These are phyloP conservation scores for Ceratobasidium sp. DNA, from an alignment of 1,284 basidiomycete genomes.

Conservation along the genomic window DNA sequence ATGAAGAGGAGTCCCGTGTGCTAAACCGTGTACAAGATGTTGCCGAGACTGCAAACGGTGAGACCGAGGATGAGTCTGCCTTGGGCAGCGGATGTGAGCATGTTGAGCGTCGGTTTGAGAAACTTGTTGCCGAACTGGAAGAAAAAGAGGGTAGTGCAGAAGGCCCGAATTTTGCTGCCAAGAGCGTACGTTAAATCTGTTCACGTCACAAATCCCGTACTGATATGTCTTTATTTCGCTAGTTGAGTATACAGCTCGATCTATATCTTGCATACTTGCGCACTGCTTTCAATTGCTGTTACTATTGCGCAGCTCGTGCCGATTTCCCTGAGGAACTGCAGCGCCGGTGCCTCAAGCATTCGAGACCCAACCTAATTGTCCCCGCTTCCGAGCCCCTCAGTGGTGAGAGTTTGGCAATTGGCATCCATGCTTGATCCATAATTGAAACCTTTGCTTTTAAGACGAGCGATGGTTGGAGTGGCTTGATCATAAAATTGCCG, in stretches of 20 bases:
- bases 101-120: conserved; percentile 81
- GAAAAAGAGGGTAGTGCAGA: conserved; percentile 71
- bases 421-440: neutral
- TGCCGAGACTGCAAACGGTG: conserved; percentile 55
- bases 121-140: conserved; percentile 74
- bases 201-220: too few species aligned
- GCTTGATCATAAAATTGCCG: conserved; percentile 85
- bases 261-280: conserved; percentile 88
- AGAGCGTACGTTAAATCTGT: conserved; percentile 67
- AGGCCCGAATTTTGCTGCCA: conserved; percentile 72
- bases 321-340: conserved; percentile 95
- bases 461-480: conserved; percentile 90
- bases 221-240: neutral
- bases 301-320: conserved; percentile 92
- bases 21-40: conserved; percentile 49
- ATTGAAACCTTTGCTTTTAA: conserved; percentile 52
- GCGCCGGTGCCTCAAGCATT: conserved; percentile 92
- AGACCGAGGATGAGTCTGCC: conserved; percentile 59
- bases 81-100: conserved; percentile 42
- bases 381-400: conserved; percentile 35
- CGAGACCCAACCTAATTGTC: conserved; percentile 62
- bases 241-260: conserved; percentile 65
- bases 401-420: neutral
- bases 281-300: conserved; percentile 89
- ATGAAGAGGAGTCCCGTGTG: conserved; percentile 72